Conservation (phyloP, 768 basidiomycete genomes). For the Pilatotrama ljubarskyi region DNA sequence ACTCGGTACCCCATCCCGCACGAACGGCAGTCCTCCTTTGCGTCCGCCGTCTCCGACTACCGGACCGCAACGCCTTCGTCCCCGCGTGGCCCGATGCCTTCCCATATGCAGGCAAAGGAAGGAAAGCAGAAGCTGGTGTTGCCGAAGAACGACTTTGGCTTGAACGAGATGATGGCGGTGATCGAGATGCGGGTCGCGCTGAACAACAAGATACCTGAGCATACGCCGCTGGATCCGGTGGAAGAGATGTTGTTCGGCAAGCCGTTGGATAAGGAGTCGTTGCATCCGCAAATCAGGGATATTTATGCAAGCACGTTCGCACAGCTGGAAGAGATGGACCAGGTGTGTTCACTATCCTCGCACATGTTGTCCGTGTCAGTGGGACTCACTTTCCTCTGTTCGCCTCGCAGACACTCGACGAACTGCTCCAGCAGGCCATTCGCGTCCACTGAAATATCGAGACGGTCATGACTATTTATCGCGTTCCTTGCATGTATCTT, state of each 20-base stretch:
- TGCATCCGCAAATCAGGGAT: slow-evolving; percentile 73
- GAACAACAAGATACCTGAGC: slow-evolving; percentile 33
- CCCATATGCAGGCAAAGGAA: neutral
- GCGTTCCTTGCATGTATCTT: slow-evolving; percentile 2
- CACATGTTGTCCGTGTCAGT: neutral
- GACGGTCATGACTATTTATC: slow-evolving; percentile 9
- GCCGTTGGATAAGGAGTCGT: slow-evolving; percentile 54
- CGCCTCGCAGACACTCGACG: slow-evolving; percentile 29
- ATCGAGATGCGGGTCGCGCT: slow-evolving; percentile 64
- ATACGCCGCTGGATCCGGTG: slow-evolving; percentile 53
- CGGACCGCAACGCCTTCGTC: slow-evolving; percentile 25
- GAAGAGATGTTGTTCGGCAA: slow-evolving; percentile 75
- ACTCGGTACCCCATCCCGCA: slow-evolving; percentile 16
- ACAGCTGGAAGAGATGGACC: slow-evolving; percentile 78
- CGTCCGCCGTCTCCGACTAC: slow-evolving; percentile 73
- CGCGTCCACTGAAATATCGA: slow-evolving; percentile 13
- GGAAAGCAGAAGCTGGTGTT: slow-evolving; percentile 42
- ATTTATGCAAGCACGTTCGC: slow-evolving; percentile 72
- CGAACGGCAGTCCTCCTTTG: slow-evolving; percentile 68
- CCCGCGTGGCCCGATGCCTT: slow-evolving; percentile 13
- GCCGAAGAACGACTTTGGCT: slow-evolving; percentile 83
- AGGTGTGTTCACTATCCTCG: slow-evolving; percentile 43
- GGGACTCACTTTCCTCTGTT: neutral
- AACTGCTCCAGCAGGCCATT: slow-evolving; percentile 29
- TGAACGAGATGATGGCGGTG: slow-evolving; percentile 83